phyloP scores from a whole-genome alignment of 2,329 filamentous ascomycete species.

The Shiraia sp. region DNA sequence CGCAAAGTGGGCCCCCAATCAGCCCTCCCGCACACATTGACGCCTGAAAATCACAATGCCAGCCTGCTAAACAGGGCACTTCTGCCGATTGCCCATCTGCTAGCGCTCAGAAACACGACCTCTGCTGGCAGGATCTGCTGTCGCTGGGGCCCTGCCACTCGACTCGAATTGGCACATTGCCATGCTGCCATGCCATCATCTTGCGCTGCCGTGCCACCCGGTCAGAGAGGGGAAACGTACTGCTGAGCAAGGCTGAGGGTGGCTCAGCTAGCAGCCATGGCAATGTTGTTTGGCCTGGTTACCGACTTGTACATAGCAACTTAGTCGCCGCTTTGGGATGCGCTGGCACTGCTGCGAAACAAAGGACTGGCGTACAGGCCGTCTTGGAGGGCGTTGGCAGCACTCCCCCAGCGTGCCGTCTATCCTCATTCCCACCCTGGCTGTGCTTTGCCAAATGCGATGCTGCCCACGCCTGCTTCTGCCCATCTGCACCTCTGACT shows the following conservation, averaged over 20 bases:
- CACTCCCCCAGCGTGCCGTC: slow-evolving; percentile 2
- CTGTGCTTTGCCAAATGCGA: slow-evolving; percentile 15
- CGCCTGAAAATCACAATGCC: slow-evolving; percentile 17
- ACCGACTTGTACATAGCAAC: too few species aligned
- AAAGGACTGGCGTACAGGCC: slow-evolving; percentile 10
- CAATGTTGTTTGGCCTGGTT: too few species aligned
- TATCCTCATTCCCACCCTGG: slow-evolving; percentile 16
- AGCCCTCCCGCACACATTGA: slow-evolving; percentile 8
- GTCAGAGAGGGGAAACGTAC: too few species aligned
- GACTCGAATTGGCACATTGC: too few species aligned
- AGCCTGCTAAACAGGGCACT: too few species aligned
- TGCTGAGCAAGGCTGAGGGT: slow-evolving; percentile 9
- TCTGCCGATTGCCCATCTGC: too few species aligned
- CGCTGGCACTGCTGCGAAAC: slow-evolving; percentile 21
- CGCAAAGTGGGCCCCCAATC: slow-evolving; percentile 14
- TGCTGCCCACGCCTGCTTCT: slow-evolving; percentile 13
- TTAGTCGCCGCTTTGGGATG: slow-evolving; percentile 11
- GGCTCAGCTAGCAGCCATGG: slow-evolving; percentile 7
- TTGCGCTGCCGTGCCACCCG: slow-evolving; percentile 18
- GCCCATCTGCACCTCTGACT: slow-evolving; percentile 15
- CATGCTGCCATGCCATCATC: slow-evolving; percentile 1
- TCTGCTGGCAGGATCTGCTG: slow-evolving; percentile 1
- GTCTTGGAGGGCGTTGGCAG: slow-evolving; percentile 8
- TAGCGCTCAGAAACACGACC: too few species aligned
- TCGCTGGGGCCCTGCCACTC: too few species aligned